These are phyloP conservation scores for Blakeslea trispora DNA, from an alignment of 371 early-diverging fungal genomes.

Conservation along the genomic window DNA sequence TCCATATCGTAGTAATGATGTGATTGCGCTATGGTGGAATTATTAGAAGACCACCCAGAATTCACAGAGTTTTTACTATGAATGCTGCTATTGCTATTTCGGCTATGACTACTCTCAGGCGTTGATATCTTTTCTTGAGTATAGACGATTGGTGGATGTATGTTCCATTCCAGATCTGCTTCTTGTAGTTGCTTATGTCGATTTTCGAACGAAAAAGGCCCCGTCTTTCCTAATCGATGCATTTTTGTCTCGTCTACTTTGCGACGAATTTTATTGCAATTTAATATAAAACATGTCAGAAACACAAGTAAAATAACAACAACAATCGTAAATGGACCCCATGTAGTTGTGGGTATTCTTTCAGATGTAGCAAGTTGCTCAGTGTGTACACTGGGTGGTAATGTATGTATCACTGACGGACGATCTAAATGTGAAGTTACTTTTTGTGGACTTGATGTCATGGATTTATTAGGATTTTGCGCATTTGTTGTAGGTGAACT, in stretches of 20 bases:
- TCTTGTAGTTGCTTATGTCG: slow-evolving; percentile 25
- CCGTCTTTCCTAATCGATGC: slow-evolving; percentile 15
- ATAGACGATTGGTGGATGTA: slow-evolving; percentile 15
- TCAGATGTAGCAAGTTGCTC: slow-evolving; percentile 16
- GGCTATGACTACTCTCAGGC: slow-evolving; percentile 6
- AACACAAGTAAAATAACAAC: slow-evolving; percentile 29
- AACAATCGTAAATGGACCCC: slow-evolving; percentile 31
- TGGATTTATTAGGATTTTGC: no score
- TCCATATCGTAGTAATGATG: slow-evolving; percentile 19
- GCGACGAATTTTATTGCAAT: slow-evolving; percentile 33
- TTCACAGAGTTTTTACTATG: slow-evolving; percentile 9
- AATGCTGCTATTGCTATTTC: background rate
- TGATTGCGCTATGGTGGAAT: slow-evolving; percentile 11
- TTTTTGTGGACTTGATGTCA: no score
- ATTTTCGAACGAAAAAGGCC: slow-evolving; percentile 18
- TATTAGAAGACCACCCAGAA: slow-evolving; percentile 18
- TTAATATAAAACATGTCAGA: slow-evolving; percentile 38
- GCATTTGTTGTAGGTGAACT: no score
- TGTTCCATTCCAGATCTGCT: slow-evolving; percentile 22
- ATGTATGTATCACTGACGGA: background rate
- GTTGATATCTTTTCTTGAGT: slow-evolving; percentile 10
- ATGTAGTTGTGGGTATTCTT: slow-evolving; percentile 34
- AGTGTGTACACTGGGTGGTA: background rate
- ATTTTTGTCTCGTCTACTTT: slow-evolving; percentile 19
- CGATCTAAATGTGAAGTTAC: no score